Percentiles rank a stretch among this genome's conserved stretches.
Conservation (phyloP, 169 alveolate genomes). For the Babesia bovis region DNA sequence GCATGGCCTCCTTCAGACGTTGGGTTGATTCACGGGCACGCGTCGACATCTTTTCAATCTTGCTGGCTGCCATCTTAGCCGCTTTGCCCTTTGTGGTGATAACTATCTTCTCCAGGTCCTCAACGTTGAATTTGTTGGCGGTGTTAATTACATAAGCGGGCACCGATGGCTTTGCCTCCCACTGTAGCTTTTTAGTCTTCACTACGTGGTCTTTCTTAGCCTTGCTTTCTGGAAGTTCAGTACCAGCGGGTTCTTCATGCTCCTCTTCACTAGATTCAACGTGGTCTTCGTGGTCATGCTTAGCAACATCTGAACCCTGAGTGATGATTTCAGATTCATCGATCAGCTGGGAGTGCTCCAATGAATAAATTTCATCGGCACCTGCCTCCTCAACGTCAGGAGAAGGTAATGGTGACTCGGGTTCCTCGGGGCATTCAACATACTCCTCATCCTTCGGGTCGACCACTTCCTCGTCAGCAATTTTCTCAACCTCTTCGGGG, state of each 20-base stretch:
- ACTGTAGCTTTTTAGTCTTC: conserved; percentile 39
- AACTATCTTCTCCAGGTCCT: conserved; percentile 3
- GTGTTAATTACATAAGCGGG: conserved; percentile 50
- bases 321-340: background rate
- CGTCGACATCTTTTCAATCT: conserved; percentile 18
- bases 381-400: background rate
- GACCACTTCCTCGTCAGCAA: background rate
- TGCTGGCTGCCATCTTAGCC: conserved; percentile 23
- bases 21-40: conserved; percentile 13
- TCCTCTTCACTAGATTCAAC: background rate
- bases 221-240: background rate
- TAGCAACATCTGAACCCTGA: background rate
- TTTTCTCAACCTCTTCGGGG: conserved; percentile 2
- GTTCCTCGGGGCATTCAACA: background rate
- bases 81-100: conserved; percentile 55
- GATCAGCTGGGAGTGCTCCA: background rate
- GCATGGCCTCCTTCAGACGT: conserved; percentile 33
- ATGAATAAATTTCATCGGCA: background rate
- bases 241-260: conserved; percentile 5
- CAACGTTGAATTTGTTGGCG: conserved; percentile 41
- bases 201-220: background rate
- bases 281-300: background rate
- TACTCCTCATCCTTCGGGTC: background rate
- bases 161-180: conserved; percentile 66
- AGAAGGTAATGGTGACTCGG: background rate